Evolutionary conservation across 345 rosid genomes (phyloP).

Genomic region (Gossypium rotundifolium): DNA sequence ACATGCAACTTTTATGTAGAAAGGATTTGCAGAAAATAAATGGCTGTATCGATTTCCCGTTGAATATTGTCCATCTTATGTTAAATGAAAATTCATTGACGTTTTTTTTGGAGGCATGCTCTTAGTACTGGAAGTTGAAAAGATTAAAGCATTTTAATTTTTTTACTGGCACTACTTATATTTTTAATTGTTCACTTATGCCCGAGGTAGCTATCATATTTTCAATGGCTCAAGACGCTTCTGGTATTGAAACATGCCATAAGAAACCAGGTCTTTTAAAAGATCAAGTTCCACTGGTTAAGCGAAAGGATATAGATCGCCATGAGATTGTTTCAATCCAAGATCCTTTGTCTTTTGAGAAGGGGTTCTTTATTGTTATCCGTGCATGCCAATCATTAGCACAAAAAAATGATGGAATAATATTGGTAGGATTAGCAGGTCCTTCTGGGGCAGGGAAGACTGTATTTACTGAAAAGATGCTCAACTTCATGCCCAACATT

Average conservation of each 20-base stretch:
- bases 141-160: background rate
- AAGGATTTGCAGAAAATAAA: background rate
- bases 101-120: background rate
- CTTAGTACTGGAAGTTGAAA: background rate
- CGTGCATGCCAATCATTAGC: constrained; percentile 88
- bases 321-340: constrained; percentile 66
- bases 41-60: background rate
- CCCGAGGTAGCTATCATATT: constrained; percentile 17
- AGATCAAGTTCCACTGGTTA: constrained; percentile 71
- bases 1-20: background rate
- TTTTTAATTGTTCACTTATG: constrained; percentile 8
- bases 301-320: constrained; percentile 64
- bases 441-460: constrained; percentile 99
- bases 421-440: constrained; percentile 86
- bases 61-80: background rate
- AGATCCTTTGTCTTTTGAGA: constrained; percentile 73
- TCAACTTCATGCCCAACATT: constrained; percentile 76
- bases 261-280: constrained; percentile 66
- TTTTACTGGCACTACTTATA: background rate
- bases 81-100: background rate
- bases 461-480: constrained; percentile 86
- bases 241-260: constrained; percentile 48
- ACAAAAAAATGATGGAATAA: constrained; percentile 82
- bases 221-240: constrained; percentile 45
- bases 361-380: constrained; percentile 82